These are phyloP conservation scores for Pichia sp. DNA, from an alignment of 1,139 yeast species.

Conservation along the genomic window DNA sequence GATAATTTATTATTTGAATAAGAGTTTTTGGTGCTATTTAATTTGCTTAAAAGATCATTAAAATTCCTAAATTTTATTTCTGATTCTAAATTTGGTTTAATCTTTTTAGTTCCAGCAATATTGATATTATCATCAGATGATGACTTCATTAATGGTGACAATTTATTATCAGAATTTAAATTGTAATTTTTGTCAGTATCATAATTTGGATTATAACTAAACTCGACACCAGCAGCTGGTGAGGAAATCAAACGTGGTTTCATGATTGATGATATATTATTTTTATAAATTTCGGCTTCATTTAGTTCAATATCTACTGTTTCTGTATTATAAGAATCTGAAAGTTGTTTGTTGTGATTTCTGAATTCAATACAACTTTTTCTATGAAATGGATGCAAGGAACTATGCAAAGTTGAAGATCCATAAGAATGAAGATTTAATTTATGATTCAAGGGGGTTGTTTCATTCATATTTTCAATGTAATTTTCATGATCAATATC, in stretches of 20 bases:
- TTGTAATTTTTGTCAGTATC: too few relatives aligned
- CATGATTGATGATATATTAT: neutral
- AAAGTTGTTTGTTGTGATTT: constrained; percentile 4
- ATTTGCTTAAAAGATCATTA: too few relatives aligned
- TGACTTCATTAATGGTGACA: too few relatives aligned
- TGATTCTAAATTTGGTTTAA: too few relatives aligned
- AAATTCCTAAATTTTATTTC: too few relatives aligned
- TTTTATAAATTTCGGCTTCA: constrained; percentile 11
- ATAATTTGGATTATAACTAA: too few relatives aligned
- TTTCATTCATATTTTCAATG: constrained; percentile 3
- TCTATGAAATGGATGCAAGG: constrained; percentile 2
- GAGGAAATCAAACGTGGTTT: neutral
- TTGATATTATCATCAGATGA: too few relatives aligned
- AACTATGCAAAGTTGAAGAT: neutral
- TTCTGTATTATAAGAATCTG: constrained; percentile 12
- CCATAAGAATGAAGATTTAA: constrained; percentile 1
- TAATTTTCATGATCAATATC: too few relatives aligned
- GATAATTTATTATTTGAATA: neutral
- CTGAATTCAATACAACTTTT: constrained; percentile 14
- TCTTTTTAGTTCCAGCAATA: too few relatives aligned
- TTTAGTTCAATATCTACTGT: constrained; percentile 28
- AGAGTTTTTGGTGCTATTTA: too few relatives aligned
- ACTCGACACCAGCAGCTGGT: constrained; percentile 14
- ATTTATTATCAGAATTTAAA: too few relatives aligned
- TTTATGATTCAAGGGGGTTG: constrained; percentile 9